Conservation (phyloP, 1,139 yeast genomes). For the Blastobotrys indianensis region DNA sequence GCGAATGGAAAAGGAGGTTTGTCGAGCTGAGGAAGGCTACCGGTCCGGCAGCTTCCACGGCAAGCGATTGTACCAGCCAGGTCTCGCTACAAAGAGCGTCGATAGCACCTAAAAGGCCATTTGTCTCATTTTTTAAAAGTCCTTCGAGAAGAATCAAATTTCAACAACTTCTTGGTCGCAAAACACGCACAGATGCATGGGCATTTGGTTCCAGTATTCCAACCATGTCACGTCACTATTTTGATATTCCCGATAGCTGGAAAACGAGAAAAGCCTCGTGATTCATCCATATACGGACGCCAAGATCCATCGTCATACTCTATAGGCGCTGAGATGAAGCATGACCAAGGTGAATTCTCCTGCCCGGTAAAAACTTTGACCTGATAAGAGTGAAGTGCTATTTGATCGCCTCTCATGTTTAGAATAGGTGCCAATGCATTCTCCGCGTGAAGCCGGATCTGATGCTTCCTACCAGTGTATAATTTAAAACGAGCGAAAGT, state of each 20-base stretch:
- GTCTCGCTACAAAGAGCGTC: background rate
- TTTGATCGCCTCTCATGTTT: slow-evolving; percentile 5
- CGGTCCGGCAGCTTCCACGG: background rate
- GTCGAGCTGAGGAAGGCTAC: slow-evolving; percentile 14
- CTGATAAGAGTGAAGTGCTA: slow-evolving; percentile 10
- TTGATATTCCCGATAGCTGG: slow-evolving; percentile 84
- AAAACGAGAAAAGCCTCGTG: slow-evolving; percentile 10
- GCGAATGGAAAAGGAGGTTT: slow-evolving; percentile 37
- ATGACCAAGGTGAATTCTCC: background rate
- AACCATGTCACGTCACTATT: slow-evolving; percentile 55
- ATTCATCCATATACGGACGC: slow-evolving; percentile 1
- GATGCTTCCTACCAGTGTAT: slow-evolving; percentile 44
- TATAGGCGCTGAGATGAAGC: slow-evolving; percentile 3
- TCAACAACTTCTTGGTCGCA: slow-evolving; percentile 19
- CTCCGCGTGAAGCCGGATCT: slow-evolving; percentile 37
- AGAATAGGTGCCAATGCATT: slow-evolving; percentile 24
- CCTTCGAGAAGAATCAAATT: slow-evolving; percentile 19
- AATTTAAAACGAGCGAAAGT: slow-evolving; percentile 34
- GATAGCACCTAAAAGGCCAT: slow-evolving; percentile 9
- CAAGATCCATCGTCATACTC: slow-evolving; percentile 1
- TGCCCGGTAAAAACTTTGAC: background rate
- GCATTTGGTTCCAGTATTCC: slow-evolving; percentile 26
- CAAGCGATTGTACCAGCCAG: background rate
- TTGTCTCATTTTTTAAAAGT: slow-evolving; percentile 19
- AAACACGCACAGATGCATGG: slow-evolving; percentile 17